Conservation (phyloP, 202 grass and related monocot species). For the Schoenoplectus tabernaemontani region DNA sequence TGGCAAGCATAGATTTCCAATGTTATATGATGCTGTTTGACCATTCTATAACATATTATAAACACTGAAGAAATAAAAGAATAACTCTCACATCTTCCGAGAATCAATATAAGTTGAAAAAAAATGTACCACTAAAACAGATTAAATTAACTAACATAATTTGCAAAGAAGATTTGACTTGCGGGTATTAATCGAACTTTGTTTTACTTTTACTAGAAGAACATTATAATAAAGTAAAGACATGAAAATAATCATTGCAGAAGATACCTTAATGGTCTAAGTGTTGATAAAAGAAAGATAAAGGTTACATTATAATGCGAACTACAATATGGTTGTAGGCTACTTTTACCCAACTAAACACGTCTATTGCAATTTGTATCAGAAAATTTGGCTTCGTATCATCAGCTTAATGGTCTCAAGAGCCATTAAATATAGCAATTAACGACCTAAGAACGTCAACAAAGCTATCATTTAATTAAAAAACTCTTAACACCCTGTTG, state of each 20-base stretch:
- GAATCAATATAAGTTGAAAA: background rate
- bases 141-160: background rate
- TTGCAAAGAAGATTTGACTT: background rate
- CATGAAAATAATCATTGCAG: background rate
- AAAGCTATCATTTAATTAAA: conserved; percentile 22
- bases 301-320: background rate
- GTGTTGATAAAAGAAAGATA: background rate
- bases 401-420: background rate
- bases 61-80: background rate
- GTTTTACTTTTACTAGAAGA: background rate
- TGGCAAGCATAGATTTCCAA: background rate
- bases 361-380: background rate
- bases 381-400: background rate
- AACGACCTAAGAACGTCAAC: background rate
- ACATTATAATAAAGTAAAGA: background rate
- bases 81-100: background rate
- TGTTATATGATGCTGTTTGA: background rate
- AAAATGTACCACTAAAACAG: too few relatives aligned
- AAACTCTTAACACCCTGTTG: background rate
- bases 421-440: conserved; percentile 8
- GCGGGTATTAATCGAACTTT: background rate
- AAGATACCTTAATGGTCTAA: background rate
- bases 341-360: background rate
- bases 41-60: background rate
- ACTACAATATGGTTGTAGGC: background rate